phyloP scores from a whole-genome alignment of 441 rosid genomes.

The Manihot esculenta region DNA sequence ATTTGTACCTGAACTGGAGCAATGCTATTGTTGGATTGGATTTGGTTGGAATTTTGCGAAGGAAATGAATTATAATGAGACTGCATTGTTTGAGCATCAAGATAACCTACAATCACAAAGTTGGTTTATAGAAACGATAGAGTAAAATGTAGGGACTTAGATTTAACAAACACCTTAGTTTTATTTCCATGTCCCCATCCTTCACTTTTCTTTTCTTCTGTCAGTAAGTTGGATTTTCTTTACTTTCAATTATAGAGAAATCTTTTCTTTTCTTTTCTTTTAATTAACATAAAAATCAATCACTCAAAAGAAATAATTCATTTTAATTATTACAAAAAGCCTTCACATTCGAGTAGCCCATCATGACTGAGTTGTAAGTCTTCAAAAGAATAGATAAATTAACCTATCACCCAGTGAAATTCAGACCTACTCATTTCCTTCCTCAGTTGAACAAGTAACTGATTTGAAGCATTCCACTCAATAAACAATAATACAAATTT shows the following conservation, averaged over 20 bases:
- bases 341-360: neutral
- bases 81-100: neutral
- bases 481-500: no score
- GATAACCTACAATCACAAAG: neutral
- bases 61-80: neutral
- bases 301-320: no score
- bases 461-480: no score
- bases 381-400: no score
- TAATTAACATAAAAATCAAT: no score
- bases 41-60: neutral
- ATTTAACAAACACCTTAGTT: neutral
- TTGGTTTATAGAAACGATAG: neutral
- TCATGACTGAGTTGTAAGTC: no score
- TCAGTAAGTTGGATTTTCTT: neutral
- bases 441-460: no score
- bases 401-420: no score
- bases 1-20: conserved; percentile 6
- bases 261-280: no score
- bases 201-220: neutral
- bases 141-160: neutral
- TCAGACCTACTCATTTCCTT: no score
- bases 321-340: neutral
- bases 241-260: no score
- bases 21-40: neutral
- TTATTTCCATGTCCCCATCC: neutral